A percentile compares a stretch with the other conserved stretches of the same genome.
These are phyloP conservation scores for Annulohypoxylon truncatum DNA, from an alignment of 2,329 filamentous ascomycete species.

Conservation along the genomic window DNA sequence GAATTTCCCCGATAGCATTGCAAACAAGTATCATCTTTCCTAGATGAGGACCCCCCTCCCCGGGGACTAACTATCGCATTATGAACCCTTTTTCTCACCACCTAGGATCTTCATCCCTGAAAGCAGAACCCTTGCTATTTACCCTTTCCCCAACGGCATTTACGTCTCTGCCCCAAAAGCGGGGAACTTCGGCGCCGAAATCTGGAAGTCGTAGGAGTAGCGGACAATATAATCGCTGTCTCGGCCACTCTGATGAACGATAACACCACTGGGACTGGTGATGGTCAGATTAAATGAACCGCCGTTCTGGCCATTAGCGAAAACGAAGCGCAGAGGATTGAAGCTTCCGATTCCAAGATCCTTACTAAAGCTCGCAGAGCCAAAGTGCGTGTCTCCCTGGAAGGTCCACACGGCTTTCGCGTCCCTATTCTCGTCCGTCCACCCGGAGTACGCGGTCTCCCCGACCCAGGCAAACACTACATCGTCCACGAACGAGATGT, in stretches of 20 bases:
- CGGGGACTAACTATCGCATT: background rate
- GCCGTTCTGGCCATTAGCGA: conserved; percentile 28
- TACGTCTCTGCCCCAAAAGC: conserved; percentile 24
- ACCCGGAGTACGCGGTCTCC: conserved; percentile 38
- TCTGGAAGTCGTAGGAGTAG: conserved; percentile 22
- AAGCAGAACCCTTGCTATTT: background rate
- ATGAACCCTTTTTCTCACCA: background rate
- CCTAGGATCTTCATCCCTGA: background rate
- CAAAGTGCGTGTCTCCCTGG: conserved; percentile 28
- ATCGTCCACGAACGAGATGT: conserved; percentile 39
- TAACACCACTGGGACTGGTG: conserved; percentile 34
- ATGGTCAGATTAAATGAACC: conserved; percentile 36
- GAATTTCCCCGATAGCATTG: background rate
- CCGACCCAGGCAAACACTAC: conserved; percentile 38
- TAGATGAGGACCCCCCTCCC: background rate
- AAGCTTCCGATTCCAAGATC: conserved; percentile 29
- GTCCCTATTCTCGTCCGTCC: conserved; percentile 42
- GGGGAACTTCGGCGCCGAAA: conserved; percentile 20
- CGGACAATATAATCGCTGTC: conserved; percentile 32
- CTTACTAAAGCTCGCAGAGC: conserved; percentile 31
- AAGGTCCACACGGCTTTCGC: conserved; percentile 37
- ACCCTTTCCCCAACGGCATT: background rate
- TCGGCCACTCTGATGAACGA: conserved; percentile 32
- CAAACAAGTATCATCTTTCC: background rate
- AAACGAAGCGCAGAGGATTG: conserved; percentile 33